Evolutionary conservation across 192 early-diverging fungal species (phyloP), one percentile per base, ranked within the genome.

Genomic region (Coemansia javaensis): DNA sequence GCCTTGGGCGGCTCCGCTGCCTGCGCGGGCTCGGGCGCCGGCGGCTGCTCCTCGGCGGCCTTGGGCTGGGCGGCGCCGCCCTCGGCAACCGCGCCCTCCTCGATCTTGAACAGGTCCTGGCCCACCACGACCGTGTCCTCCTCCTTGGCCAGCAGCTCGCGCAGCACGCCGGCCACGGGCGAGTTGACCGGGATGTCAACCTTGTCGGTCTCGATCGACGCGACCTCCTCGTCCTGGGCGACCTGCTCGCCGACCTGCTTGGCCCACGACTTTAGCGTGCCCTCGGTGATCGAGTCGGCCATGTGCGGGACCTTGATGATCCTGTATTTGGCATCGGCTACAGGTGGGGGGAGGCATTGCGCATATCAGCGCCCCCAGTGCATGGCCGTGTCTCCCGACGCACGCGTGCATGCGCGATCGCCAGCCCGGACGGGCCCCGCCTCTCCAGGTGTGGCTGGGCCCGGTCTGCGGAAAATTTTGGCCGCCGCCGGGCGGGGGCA

Each of bases 131-230:
- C 88, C 0, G 83, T 93, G 61, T 93, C 89, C 32, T 92, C 90
- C 60, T 92, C 93, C 15, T 85, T 80, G 40, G 85, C 85, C 50
- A 83, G 87, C 22, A 85, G 52, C 69, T 89, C 90, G 20, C 89
- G 58, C 41, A 99, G 81, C n/a, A 78, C 86, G 24, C 97, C 97
- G 33, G 85, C 81, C 33, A 87, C 88, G 35, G 94, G 92, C 22
- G 93, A 90, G 82, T 99, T 99, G 58, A 99, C 88, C n/a, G 91
- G 83, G 18, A 97, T 87, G 69, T 97, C 97, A 52, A 99, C 84
- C 83, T 99, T 99, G 82, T 99, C 97, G 28, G 97, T 99, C 65
- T 99, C 97, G 40, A 99, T 97, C 28, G 92, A 94, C 15, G 93
- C 93, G 25, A 97, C 82, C 60, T 89, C 89, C 59, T 99, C 97